A percentile compares a stretch with the other conserved stretches of the same genome.
phyloP scores from a whole-genome alignment of 805 yeast species.

The Cyberlindnera mrakii region DNA sequence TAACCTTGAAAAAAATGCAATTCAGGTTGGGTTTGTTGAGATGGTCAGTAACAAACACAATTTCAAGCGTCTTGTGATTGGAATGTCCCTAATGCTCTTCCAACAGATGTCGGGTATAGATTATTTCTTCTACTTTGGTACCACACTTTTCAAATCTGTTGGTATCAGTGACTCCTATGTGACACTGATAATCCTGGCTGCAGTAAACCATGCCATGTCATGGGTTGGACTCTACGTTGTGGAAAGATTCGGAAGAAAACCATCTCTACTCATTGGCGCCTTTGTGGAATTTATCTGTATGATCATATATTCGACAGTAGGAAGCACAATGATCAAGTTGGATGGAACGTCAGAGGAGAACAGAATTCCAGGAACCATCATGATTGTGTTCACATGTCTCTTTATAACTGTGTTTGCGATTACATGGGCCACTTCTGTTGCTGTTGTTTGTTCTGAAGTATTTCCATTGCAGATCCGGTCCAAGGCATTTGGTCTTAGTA shows the following conservation, averaged over 20 bases:
- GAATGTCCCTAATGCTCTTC: slow-evolving; percentile 49
- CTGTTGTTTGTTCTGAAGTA: slow-evolving; percentile 40
- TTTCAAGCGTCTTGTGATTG: slow-evolving; percentile 41
- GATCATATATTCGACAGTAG: slow-evolving; percentile 43
- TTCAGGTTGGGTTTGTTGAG: slow-evolving; percentile 39
- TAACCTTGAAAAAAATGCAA: slow-evolving; percentile 6
- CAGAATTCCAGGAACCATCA: slow-evolving; percentile 40
- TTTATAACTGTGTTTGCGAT: slow-evolving; percentile 46
- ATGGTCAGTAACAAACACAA: slow-evolving; percentile 31
- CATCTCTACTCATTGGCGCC: slow-evolving; percentile 34
- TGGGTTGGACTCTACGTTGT: slow-evolving; percentile 41
- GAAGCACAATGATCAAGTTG: slow-evolving; percentile 33
- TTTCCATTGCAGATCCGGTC: slow-evolving; percentile 56
- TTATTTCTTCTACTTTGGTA: slow-evolving; percentile 62
- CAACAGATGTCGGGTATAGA: slow-evolving; percentile 64
- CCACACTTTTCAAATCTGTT: slow-evolving; percentile 48
- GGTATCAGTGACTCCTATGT: slow-evolving; percentile 48
- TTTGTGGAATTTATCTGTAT: slow-evolving; percentile 45
- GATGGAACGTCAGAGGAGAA: slow-evolving; percentile 20
- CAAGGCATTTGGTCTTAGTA: slow-evolving; percentile 48
- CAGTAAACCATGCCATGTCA: slow-evolving; percentile 47
- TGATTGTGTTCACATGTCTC: slow-evolving; percentile 50
- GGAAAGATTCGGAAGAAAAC: slow-evolving; percentile 44
- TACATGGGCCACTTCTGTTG: slow-evolving; percentile 53
- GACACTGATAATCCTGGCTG: slow-evolving; percentile 48